A percentile compares a stretch with the other conserved stretches of the same genome.
Evolutionary conservation across 495 filamentous ascomycete genomes (phyloP).

Genomic region (Cudoniella acicularis): DNA sequence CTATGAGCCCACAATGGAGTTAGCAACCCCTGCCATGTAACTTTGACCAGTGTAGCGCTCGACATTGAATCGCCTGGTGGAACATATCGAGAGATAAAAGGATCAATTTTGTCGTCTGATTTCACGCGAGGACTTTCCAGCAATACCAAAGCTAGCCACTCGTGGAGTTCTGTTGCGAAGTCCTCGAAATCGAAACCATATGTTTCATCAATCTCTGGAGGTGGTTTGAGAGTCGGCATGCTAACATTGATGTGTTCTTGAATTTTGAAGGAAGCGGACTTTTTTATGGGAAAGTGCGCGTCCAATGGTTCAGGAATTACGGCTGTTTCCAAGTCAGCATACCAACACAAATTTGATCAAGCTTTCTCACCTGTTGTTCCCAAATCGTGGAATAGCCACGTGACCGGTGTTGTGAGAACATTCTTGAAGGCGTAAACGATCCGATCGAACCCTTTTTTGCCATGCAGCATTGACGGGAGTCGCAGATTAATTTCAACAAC

Average conservation of each 20-base stretch:
- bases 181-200: slow-evolving; percentile 52
- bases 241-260: slow-evolving; percentile 32
- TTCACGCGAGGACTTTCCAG: slow-evolving; percentile 69
- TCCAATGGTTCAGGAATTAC: slow-evolving; percentile 47
- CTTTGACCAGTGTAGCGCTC: slow-evolving; percentile 37
- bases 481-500: slow-evolving; percentile 81
- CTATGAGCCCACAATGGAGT: slow-evolving; percentile 42
- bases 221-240: slow-evolving; percentile 48
- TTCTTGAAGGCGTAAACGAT: slow-evolving; percentile 83
- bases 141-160: slow-evolving; percentile 78
- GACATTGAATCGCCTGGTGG: slow-evolving; percentile 41
- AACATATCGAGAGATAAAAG: slow-evolving; percentile 79
- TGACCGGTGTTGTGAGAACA: slow-evolving; percentile 63
- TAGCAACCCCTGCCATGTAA: slow-evolving; percentile 53
- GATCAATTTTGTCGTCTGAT: slow-evolving; percentile 66
- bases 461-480: slow-evolving; percentile 77
- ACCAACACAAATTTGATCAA: neutral
- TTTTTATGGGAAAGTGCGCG: slow-evolving; percentile 49
- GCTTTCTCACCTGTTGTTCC: slow-evolving; percentile 37
- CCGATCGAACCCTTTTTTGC: slow-evolving; percentile 87
- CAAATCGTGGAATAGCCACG: slow-evolving; percentile 78
- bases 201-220: slow-evolving; percentile 33
- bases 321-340: slow-evolving; percentile 29
- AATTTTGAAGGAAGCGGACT: slow-evolving; percentile 32
- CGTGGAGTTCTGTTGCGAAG: slow-evolving; percentile 62